Base-by-base conservation (phyloP, 208 protist species). In the Leishmania braziliensis region DNA sequence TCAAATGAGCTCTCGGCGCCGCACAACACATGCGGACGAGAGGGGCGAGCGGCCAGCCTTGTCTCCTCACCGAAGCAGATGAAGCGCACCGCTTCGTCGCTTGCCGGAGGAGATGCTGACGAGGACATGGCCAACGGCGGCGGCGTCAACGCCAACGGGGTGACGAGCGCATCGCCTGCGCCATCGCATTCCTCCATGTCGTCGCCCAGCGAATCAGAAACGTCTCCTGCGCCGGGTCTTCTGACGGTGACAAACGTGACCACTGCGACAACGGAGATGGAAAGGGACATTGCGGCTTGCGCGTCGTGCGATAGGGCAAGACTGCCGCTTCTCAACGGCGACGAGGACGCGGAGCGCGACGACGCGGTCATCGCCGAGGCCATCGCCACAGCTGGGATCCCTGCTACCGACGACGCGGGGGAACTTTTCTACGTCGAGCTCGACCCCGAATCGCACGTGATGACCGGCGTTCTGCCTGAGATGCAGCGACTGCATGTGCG, bases 381-480 rank as follows among this genome's bases (percentile, higher is more conserved):
- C 29, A 53, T 39, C 29, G 70, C 71, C 48, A 62, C 43, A 5
- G 77, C 77, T 43, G 77, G 48, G 33, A 65, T 33, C 8, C 46
- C 69, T 53, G 69, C 69, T 39, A 75, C 82, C 46, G 71, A 82
- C 53, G 36, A 58, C 26, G 12, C 77, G 8, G 73, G 72, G 18
- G 82, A 85, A 20, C 66, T 85, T 43, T 85, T 85, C 46, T 85
- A 85, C 56, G 82, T 85, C 8, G 77, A 85, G 56, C 82, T 85
- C 14, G 82, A 85, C 63, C 65, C 82, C 51, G 71, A 85, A 66
- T 65, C 82, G 56, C 71, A 79, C 71, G 39, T 75, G 46, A 68
- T 85, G 62, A 85, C 82, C 5, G 82, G 82, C 8, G 82, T 85
- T 63, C 77, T 85, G 71, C 77, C 82, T 14, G 82, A 75, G 73